These are phyloP conservation scores for Triadica sebifera DNA, from an alignment of 345 rosid species.

Conservation along the genomic window DNA sequence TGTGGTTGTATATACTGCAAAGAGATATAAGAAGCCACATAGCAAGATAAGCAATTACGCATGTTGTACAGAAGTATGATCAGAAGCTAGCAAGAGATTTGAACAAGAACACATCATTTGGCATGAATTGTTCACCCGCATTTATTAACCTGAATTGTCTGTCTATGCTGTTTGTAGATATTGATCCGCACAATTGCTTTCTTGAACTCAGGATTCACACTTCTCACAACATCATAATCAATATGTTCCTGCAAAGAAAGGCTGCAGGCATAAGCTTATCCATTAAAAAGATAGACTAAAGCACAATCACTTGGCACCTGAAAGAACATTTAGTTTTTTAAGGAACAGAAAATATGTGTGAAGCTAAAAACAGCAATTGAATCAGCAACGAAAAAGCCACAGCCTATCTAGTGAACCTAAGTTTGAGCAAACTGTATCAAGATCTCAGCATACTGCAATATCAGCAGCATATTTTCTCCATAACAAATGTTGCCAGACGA, in stretches of 20 bases:
- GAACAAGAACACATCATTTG: constrained; percentile 16
- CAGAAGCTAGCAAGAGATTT: background rate
- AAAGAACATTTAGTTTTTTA: background rate
- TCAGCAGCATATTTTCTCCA: background rate
- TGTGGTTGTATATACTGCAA: constrained; percentile 93
- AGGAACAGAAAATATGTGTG: background rate
- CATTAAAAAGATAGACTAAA: background rate
- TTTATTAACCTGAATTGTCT: constrained; percentile 81
- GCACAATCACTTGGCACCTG: background rate
- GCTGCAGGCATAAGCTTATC: constrained; percentile 6
- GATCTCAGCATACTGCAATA: background rate
- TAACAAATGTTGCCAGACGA: background rate
- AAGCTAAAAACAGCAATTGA: background rate
- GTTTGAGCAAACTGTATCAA: background rate
- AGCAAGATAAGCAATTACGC: too few relatives aligned
- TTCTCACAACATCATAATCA: constrained; percentile 84
- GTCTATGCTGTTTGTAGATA: constrained; percentile 84
- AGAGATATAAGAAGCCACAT: constrained; percentile 6
- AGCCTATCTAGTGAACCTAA: background rate
- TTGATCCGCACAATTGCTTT: constrained; percentile 70
- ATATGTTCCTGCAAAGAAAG: constrained; percentile 65
- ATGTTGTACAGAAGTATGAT: constrained; percentile 3
- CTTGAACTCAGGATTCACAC: constrained; percentile 70
- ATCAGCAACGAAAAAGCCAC: background rate
- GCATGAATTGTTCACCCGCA: constrained; percentile 13